Conservation (phyloP, 371 early-diverging fungal species). For the Saksenaea vasiformis region DNA sequence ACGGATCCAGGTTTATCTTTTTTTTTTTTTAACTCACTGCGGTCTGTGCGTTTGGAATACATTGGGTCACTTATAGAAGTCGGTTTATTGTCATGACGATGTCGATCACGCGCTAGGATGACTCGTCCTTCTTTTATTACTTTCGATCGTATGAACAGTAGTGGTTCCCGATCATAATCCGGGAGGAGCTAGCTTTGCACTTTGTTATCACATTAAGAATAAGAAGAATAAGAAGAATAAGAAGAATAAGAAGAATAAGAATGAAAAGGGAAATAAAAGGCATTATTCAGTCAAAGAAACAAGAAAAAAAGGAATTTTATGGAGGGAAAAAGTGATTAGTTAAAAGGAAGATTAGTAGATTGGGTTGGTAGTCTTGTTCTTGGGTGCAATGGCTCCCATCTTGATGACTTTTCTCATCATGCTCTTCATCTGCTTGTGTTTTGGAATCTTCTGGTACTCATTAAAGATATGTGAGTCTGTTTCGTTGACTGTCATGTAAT, state of each 20-base stretch:
- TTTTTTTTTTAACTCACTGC: not conserved
- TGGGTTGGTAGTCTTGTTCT: conserved; percentile 8
- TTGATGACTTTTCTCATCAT: conserved; percentile 41
- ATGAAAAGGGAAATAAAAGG: not conserved
- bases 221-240: not conserved
- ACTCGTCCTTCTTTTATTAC: not conserved
- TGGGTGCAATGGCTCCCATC: conserved; percentile 23
- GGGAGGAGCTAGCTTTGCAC: not conserved
- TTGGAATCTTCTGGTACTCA: conserved; percentile 4
- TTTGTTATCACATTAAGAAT: conserved; percentile 1
- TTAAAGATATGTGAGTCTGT: conserved; percentile 4
- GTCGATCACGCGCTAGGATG: not conserved
- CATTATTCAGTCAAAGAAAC: not conserved
- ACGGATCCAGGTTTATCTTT: not conserved
- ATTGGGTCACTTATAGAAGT: not conserved
- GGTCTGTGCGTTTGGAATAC: not conserved
- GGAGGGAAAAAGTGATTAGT: not conserved
- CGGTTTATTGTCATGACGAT: not conserved
- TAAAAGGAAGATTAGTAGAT: not conserved
- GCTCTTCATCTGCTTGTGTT: conserved; percentile 29
- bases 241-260: not conserved
- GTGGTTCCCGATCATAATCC: no score
- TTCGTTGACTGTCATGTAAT: conserved; percentile 5
- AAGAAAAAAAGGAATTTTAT: not conserved
- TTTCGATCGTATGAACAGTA: not conserved